Evolutionary conservation across 2,329 filamentous ascomycete genomes (phyloP), one percentile per base, ranked within the genome.

Genomic region (Nemania sp.): DNA sequence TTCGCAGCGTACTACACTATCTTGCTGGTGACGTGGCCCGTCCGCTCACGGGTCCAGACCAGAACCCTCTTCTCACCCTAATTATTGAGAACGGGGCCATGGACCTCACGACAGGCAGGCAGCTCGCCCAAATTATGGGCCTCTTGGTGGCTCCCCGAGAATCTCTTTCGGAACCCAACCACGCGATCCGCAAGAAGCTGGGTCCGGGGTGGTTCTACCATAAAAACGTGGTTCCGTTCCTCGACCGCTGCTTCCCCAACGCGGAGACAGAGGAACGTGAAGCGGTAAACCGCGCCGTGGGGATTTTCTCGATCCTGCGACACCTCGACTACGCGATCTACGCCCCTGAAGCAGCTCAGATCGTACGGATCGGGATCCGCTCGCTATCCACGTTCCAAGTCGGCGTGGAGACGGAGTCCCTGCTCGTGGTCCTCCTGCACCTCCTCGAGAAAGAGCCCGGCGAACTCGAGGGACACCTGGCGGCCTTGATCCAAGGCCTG

Each of bases 261-360:
- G 67, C 15, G 17, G 65, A 54, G 62, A 69, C 62, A 34, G 65
- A 65, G 21, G 55, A 69, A 48, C 62, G 67, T 17, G 66, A 75
- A n/a, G 65, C 74, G 9, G 64, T 70, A 1, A 80, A 80, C 60
- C 79, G 79, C 53, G 77, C 81, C 32, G 75, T 84, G 29, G 79
- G 77, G 2, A 76, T 81, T 5, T 74, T 87, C 5, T 73, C 80
- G 0, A 75, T 83, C 48, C 73, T 84, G 7, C 79, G 77, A 61
- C 78, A 84, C 67, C 77, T 85, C 59, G 73, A 72, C 17, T 83
- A 80, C 54, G 69, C 76, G 1, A 77, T 84, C 17, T 87, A 84
- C 69, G 78, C 83, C 45, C 78, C 80, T 15, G 83, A 87, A 50
- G 72, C 78, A 0, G 75, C 75, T 3, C 70, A 73, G 34, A 75